These are phyloP conservation scores for Termitomyces sp. DNA, from an alignment of 768 basidiomycete species.

Conservation along the genomic window DNA sequence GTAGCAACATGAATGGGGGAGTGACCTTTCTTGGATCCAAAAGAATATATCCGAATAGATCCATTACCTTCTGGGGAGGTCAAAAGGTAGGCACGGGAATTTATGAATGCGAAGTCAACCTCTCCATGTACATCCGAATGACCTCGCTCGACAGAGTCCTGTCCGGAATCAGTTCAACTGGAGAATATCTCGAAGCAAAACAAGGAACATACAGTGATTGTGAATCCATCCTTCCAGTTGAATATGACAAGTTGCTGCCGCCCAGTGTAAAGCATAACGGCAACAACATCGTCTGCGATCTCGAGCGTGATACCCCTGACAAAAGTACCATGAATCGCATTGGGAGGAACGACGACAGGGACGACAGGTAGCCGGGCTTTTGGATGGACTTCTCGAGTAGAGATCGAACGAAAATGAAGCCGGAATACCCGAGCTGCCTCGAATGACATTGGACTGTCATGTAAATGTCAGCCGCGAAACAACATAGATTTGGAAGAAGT, in stretches of 20 bases:
- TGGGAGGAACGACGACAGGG: slow-evolving; percentile 18
- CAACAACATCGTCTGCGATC: slow-evolving; percentile 52
- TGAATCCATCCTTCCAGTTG: slow-evolving; percentile 17
- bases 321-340: slow-evolving; percentile 17
- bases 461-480: background rate
- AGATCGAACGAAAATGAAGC: slow-evolving; percentile 44
- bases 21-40: slow-evolving; percentile 16
- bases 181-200: too few relatives aligned
- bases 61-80: slow-evolving; percentile 30
- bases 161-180: too few relatives aligned
- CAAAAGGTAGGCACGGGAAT: slow-evolving; percentile 39
- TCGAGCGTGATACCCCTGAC: slow-evolving; percentile 38
- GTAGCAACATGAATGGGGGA: slow-evolving; percentile 8
- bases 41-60: slow-evolving; percentile 40
- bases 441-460: slow-evolving; percentile 4
- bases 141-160: slow-evolving; percentile 3
- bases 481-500: background rate
- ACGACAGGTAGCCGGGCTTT: slow-evolving; percentile 28
- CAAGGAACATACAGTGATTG: slow-evolving; percentile 5
- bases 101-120: slow-evolving; percentile 46
- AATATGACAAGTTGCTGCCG: slow-evolving; percentile 23
- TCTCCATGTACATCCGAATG: slow-evolving; percentile 19
- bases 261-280: slow-evolving; percentile 34
- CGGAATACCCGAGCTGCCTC: slow-evolving; percentile 10
- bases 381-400: slow-evolving; percentile 38